Evolutionary conservation across 305 asterid genomes (phyloP).

Genomic region (Solanum aculeatissimum): DNA sequence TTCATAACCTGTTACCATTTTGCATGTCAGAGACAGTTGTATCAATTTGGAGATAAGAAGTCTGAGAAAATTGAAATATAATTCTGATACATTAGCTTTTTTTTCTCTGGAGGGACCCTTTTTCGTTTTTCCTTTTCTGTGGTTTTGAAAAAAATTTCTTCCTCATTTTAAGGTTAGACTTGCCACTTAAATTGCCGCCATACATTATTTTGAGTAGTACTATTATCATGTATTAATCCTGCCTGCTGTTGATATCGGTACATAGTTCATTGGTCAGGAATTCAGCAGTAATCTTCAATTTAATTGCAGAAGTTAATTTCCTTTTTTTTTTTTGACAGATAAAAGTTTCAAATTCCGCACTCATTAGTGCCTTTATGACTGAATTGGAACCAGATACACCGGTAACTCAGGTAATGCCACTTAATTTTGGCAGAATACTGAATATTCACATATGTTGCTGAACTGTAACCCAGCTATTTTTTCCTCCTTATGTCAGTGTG

Average conservation of each 20-base stretch:
- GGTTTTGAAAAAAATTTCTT: not conserved
- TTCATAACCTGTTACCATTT: not conserved
- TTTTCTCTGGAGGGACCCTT: not conserved
- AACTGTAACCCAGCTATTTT: not conserved
- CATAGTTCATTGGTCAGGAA: not conserved
- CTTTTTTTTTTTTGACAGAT: constrained; percentile 35
- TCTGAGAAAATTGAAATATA: not conserved
- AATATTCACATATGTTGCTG: not conserved
- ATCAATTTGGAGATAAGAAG: not conserved
- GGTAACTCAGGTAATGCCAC: constrained; percentile 54
- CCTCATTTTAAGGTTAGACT: not conserved
- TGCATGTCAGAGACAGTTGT: not conserved
- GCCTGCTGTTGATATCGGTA: not conserved
- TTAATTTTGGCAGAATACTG: not conserved
- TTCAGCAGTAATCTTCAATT: not conserved
- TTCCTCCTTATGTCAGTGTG: constrained; percentile 40
- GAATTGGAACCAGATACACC: constrained; percentile 84
- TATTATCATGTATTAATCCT: not conserved
- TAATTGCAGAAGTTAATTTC: not conserved
- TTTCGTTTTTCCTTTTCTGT: not conserved
- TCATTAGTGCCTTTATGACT: constrained; percentile 89
- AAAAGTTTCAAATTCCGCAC: constrained; percentile 96
- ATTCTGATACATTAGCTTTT: not conserved
- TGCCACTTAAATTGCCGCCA: not conserved
- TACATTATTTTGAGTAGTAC: not conserved